These are phyloP conservation scores for rapeseed (Brassica napus) DNA, from an alignment of 345 rosid genomes.

Conservation along the genomic window DNA sequence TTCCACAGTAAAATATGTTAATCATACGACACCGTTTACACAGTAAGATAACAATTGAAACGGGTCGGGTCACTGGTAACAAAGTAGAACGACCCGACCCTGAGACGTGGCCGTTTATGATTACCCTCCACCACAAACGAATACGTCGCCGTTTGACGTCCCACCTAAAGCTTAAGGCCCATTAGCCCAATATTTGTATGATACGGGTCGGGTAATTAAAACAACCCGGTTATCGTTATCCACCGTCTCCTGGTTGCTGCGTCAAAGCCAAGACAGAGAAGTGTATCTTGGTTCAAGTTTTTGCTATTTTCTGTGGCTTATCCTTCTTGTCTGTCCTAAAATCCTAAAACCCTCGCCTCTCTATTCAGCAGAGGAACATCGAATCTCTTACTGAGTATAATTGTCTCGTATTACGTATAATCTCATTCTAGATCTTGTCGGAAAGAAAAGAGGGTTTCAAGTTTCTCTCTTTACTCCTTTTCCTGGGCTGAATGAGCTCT, in stretches of 20 bases:
- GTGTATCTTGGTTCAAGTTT: constrained; percentile 14
- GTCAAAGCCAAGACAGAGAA: constrained; percentile 25
- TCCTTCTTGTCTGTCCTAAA: constrained; percentile 34
- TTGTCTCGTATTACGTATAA: constrained; percentile 1
- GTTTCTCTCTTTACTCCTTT: not conserved
- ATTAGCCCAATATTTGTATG: not conserved
- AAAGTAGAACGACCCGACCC: too few species aligned
- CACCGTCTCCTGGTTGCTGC: constrained; percentile 32
- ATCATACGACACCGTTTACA: too few species aligned
- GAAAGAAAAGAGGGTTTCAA: not conserved
- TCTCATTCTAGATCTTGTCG: too few species aligned
- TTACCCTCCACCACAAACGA: too few species aligned
- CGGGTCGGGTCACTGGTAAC: too few species aligned
- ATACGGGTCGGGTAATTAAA: constrained; percentile 13
- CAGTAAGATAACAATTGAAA: too few species aligned
- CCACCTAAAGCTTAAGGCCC: not conserved
- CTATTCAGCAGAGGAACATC: not conserved
- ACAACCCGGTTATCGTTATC: constrained; percentile 37
- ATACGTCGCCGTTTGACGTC: not conserved
- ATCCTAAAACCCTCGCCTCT: constrained; percentile 29
- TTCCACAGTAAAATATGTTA: too few species aligned
- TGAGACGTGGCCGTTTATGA: too few species aligned
- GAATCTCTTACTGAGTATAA: not conserved
- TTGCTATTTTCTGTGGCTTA: constrained; percentile 38
- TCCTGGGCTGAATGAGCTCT: constrained; percentile 68